Evolutionary conservation across 2,329 filamentous ascomycete species (phyloP), one percentile per base, ranked within the genome.

Genomic region (Mycosphaerella arachidis): DNA sequence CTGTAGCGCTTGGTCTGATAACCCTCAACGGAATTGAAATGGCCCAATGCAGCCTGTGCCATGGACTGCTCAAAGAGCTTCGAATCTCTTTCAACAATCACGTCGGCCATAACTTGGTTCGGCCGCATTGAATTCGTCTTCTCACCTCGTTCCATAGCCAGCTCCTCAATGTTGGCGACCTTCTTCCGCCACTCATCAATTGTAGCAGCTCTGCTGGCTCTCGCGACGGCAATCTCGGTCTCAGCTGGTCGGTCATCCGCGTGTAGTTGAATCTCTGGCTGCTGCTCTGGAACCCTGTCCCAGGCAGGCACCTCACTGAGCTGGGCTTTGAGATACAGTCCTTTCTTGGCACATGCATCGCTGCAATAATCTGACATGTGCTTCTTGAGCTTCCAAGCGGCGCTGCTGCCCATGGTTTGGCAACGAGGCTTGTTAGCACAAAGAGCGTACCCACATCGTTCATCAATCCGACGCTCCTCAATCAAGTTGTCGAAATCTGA

Each of bases 291-390:
- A 5, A 83, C 83, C 55, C 92, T 82, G 74, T 94, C 86, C 91
- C 92, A 96, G 0, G 90, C 90, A 0, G 92, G 91, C 63, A 89
- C 87, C 71, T 94, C 89, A 65, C 84, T 88, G 43, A 97, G 83
- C 79, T 99, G 94, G 27, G 95, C 89, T 70, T 92, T 90, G 67
- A 97, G 82, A 74, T 92, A 96, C 66, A 96, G 80, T 2, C 90
- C 92, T 53, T 90, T 83, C 65, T 85, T 84, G 1, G 90, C 90
- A 76, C 94, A 99, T 43, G 81, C 81, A 57, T 87, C 81, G 0
- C 87, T 90, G 75, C 94, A 99, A 91, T 92, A 99, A 75, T 87
- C 89, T 76, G 94, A 90, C 16, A 92, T 75, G 70, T 91, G 86
- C 65, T 86, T 84, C 56, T 82, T 84, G 60, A 89, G 88, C 77